phyloP scores from a whole-genome alignment of 176 grass and related monocot genomes.

The Carex parvula region DNA sequence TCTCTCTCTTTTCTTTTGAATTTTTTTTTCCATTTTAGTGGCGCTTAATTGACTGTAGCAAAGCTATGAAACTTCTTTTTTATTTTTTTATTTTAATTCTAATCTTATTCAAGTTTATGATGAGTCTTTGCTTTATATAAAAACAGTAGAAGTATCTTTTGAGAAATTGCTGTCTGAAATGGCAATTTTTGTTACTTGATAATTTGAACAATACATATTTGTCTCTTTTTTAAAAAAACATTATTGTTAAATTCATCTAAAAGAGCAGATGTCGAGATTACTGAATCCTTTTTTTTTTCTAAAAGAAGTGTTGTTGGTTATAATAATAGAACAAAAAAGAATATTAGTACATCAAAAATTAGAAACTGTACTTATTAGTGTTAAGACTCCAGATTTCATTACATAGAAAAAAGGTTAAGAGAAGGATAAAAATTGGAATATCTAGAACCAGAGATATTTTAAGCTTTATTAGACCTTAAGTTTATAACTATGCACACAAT shows the following conservation, averaged over 20 bases:
- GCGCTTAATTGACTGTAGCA: not conserved
- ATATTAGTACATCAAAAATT: too few species aligned
- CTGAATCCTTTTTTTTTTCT: too few species aligned
- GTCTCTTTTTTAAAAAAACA: too few species aligned
- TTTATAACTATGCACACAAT: not conserved
- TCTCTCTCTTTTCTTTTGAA: not conserved
- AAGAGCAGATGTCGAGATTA: too few species aligned
- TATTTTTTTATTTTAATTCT: not conserved
- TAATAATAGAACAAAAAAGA: too few species aligned
- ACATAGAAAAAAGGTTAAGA: too few species aligned
- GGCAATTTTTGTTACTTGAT: not conserved
- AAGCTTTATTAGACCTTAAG: not conserved
- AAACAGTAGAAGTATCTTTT: not conserved
- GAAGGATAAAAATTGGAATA: not conserved
- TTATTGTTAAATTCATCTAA: too few species aligned
- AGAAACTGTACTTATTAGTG: too few species aligned
- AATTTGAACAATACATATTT: not conserved
- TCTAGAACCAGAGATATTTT: too few species aligned
- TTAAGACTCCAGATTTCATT: too few species aligned
- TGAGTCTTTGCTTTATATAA: too few species aligned
- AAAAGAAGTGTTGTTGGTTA: too few species aligned
- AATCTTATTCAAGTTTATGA: not conserved
- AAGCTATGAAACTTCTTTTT: not conserved
- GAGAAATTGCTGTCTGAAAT: not conserved
- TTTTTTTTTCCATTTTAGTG: not conserved